These are phyloP conservation scores for Austroboletus niveus DNA, from an alignment of 1,284 basidiomycete species.

Conservation along the genomic window DNA sequence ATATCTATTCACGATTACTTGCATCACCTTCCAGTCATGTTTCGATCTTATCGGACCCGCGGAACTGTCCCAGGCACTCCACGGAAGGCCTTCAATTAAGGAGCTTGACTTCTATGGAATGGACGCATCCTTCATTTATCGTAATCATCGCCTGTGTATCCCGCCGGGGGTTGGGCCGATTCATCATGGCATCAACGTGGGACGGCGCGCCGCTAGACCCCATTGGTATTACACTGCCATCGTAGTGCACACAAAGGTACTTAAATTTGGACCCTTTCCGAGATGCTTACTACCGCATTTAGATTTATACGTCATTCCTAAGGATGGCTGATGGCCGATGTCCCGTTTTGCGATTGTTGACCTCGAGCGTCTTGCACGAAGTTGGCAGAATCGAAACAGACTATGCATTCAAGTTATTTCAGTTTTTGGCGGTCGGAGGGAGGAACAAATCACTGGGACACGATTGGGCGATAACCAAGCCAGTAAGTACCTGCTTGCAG, in stretches of 20 bases:
- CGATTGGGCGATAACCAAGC: no score
- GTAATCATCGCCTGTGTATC: not conserved
- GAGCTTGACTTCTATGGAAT: not conserved
- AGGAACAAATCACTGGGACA: no score
- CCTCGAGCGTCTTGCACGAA: not conserved
- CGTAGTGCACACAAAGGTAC: not conserved
- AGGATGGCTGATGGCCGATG: not conserved
- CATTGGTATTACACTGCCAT: not conserved
- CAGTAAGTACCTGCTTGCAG: not conserved
- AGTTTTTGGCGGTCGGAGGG: no score
- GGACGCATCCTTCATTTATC: slow-evolving; percentile 7
- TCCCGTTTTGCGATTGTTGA: not conserved
- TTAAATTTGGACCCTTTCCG: not conserved
- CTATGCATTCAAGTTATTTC: not conserved
- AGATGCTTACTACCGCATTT: not conserved
- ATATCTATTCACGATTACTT: not conserved
- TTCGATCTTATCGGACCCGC: not conserved
- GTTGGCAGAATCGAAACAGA: not conserved
- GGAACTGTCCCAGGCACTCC: not conserved
- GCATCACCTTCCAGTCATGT: not conserved
- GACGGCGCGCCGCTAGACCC: slow-evolving; percentile 3
- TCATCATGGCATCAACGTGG: slow-evolving; percentile 1
- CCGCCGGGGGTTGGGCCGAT: not conserved
- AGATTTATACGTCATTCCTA: not conserved
- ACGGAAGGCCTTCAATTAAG: not conserved